Conservation (phyloP, 2,329 filamentous ascomycete genomes). For the Mariannaea elegans region DNA sequence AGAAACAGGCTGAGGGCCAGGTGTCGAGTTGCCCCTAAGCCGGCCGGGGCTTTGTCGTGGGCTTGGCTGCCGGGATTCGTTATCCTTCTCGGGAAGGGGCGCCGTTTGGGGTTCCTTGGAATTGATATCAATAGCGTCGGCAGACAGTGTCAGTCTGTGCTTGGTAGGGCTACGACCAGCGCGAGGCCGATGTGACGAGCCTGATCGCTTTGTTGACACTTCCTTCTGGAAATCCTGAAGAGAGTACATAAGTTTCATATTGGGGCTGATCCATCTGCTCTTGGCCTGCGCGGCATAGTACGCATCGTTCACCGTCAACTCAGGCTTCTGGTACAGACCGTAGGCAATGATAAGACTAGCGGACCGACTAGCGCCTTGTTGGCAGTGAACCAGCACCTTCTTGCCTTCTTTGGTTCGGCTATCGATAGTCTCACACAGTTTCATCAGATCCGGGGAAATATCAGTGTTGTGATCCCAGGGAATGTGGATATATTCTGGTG, state of each 20-base stretch:
- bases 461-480: conserved; percentile 91
- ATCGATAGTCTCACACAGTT: conserved; percentile 80
- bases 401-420: conserved; percentile 76
- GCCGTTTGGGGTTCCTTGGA: conserved; percentile 69
- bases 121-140: conserved; percentile 62
- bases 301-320: conserved; percentile 81
- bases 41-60: conserved; percentile 54
- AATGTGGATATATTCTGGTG: conserved; percentile 86
- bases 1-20: conserved; percentile 59
- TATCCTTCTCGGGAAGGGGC: conserved; percentile 64
- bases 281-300: conserved; percentile 83
- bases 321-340: conserved; percentile 80
- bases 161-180: conserved; percentile 65
- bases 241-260: conserved; percentile 93
- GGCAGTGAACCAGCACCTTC: conserved; percentile 83
- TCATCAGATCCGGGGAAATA: conserved; percentile 79
- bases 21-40: conserved; percentile 62
- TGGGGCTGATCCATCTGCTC: conserved; percentile 88
- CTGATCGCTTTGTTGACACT: conserved; percentile 59
- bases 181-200: conserved; percentile 57
- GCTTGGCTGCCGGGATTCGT: conserved; percentile 51
- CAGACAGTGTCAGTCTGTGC: conserved; percentile 68
- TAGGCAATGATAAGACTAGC: conserved; percentile 89
- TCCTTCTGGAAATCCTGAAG: conserved; percentile 82
- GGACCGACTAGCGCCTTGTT: conserved; percentile 86